Percentiles rank a stretch among this genome's conserved stretches.
These are phyloP conservation scores for Populus euphratica DNA, from an alignment of 345 rosid species.

Conservation along the genomic window DNA sequence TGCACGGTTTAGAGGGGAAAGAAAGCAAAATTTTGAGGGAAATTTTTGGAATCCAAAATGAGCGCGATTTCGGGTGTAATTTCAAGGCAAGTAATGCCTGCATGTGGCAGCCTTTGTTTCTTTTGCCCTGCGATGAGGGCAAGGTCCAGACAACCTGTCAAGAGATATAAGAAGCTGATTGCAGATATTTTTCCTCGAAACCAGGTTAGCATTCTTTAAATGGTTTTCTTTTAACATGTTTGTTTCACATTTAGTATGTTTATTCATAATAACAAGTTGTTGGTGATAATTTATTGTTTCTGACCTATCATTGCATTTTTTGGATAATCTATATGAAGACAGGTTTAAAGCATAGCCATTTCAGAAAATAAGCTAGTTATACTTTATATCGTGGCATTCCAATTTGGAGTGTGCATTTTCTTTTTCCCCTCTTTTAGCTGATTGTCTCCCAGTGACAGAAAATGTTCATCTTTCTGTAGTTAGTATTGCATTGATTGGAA, in stretches of 20 bases:
- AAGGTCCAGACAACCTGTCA: slow-evolving; percentile 95
- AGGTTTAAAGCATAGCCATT: neutral
- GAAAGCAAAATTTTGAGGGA: slow-evolving; percentile 34
- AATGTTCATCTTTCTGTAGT: neutral
- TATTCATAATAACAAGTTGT: neutral
- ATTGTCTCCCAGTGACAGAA: neutral
- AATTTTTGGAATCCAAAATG: slow-evolving; percentile 37
- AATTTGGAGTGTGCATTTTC: neutral
- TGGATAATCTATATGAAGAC: neutral
- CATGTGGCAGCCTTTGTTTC: slow-evolving; percentile 84
- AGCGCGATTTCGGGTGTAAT: slow-evolving; percentile 70
- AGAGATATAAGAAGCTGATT: slow-evolving; percentile 96
- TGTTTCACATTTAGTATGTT: neutral
- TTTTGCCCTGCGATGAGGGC: slow-evolving; percentile 84
- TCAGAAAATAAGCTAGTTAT: neutral
- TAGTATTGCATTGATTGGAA: neutral
- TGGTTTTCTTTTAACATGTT: neutral
- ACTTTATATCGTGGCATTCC: neutral
- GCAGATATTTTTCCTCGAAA: slow-evolving; percentile 75
- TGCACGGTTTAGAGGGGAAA: slow-evolving; percentile 55
- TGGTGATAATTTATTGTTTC: neutral
- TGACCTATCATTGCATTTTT: neutral
- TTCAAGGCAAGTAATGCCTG: slow-evolving; percentile 90
- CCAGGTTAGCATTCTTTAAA: slow-evolving; percentile 48
- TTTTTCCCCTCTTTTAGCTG: neutral